Percentiles rank a stretch among this genome's conserved stretches.
phyloP scores from a whole-genome alignment of 2,329 filamentous ascomycete species.

The Alternaria alternata region DNA sequence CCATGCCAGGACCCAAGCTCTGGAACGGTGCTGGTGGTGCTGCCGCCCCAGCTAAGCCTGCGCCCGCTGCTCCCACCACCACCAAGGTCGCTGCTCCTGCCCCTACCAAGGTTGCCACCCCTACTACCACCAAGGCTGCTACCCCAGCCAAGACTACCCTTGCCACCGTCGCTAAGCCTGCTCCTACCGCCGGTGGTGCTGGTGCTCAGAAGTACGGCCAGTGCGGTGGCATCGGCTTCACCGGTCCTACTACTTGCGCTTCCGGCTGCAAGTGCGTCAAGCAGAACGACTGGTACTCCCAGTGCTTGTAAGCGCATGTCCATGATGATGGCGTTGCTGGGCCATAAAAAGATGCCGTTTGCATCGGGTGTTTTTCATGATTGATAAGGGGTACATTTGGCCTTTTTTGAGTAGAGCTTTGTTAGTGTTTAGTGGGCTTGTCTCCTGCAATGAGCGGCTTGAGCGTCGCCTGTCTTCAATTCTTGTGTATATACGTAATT shows the following conservation, averaged over 20 bases:
- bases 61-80: constrained; percentile 16
- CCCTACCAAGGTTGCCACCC: constrained; percentile 5
- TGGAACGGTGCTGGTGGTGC: constrained; percentile 40
- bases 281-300: constrained; percentile 57
- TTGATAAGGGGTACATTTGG: neutral
- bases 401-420: constrained; percentile 2
- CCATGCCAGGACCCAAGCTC: constrained; percentile 44
- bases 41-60: constrained; percentile 19
- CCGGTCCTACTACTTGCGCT: constrained; percentile 52
- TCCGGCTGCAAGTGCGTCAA: constrained; percentile 51
- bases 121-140: constrained; percentile 13
- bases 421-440: constrained; percentile 19
- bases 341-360: neutral
- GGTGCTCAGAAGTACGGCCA: constrained; percentile 50
- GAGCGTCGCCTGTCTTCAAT: constrained; percentile 19
- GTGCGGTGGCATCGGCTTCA: constrained; percentile 57
- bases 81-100: constrained; percentile 15
- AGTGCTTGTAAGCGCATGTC: constrained; percentile 48
- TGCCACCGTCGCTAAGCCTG: constrained; percentile 30
- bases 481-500: constrained; percentile 28
- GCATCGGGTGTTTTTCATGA: constrained; percentile 5
- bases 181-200: constrained; percentile 25
- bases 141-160: constrained; percentile 29
- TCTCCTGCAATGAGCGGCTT: constrained; percentile 12
- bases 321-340: neutral